phyloP scores from a whole-genome alignment of 2,329 filamentous ascomycete genomes.

The Colletotrichum lini region DNA sequence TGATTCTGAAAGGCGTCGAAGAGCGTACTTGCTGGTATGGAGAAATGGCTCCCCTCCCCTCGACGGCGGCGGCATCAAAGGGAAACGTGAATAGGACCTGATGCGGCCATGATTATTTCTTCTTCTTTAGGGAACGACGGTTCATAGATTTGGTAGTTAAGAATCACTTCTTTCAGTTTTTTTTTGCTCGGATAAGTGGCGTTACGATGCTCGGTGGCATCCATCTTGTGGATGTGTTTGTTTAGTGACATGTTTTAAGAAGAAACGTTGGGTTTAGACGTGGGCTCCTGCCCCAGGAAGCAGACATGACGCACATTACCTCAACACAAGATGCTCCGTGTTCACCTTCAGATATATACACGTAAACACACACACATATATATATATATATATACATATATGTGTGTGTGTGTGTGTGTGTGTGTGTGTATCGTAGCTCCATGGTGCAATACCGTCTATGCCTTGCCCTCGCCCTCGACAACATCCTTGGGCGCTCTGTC shows the following conservation, averaged over 20 bases:
- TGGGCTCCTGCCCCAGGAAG: not conserved
- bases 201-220: not conserved
- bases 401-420: no score
- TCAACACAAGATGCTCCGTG: not conserved
- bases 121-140: not conserved
- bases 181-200: not conserved
- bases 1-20: constrained; percentile 32
- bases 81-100: constrained; percentile 13
- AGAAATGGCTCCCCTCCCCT: constrained; percentile 28
- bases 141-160: constrained; percentile 20
- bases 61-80: constrained; percentile 13
- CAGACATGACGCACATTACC: not conserved
- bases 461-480: not conserved
- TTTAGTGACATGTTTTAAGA: not conserved
- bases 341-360: not conserved
- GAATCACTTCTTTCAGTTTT: not conserved
- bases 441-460: not conserved
- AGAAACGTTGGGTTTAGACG: not conserved
- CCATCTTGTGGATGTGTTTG: not conserved
- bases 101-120: constrained; percentile 11
- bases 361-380: no score
- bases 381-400: no score
- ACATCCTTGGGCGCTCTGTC: constrained; percentile 51
- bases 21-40: constrained; percentile 39
- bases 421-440: not conserved